A percentile compares a stretch with the other conserved stretches of the same genome.
Conservation (phyloP, 192 early-diverging fungal species). For the Backusella australiensis region DNA sequence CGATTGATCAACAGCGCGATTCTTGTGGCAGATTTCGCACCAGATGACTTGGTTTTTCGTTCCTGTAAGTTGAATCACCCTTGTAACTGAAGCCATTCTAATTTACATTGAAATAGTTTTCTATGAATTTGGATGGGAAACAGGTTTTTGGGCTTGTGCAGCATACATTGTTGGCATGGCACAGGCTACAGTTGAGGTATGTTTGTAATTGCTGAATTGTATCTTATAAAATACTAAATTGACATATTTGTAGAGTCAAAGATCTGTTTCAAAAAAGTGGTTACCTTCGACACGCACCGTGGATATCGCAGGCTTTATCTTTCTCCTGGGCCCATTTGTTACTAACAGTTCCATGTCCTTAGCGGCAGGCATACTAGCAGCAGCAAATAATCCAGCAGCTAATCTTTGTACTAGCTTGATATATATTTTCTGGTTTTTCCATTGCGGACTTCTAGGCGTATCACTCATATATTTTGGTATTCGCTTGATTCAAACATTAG, state of each 20-base stretch:
- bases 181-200: constrained; percentile 29
- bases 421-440: constrained; percentile 30
- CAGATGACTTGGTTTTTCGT: constrained; percentile 16
- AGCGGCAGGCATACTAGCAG: constrained; percentile 14
- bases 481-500: constrained; percentile 12
- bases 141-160: constrained; percentile 22
- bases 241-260: constrained; percentile 22
- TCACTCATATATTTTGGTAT: constrained; percentile 18
- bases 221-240: neutral
- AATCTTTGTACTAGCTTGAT: constrained; percentile 14
- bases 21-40: constrained; percentile 20
- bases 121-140: constrained; percentile 33
- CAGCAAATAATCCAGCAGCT: neutral
- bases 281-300: constrained; percentile 15
- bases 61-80: neutral
- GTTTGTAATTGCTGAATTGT: neutral
- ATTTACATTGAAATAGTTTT: constrained; percentile 1
- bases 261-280: constrained; percentile 17
- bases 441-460: neutral
- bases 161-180: constrained; percentile 27
- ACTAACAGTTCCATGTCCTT: constrained; percentile 11
- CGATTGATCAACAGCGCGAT: constrained; percentile 16
- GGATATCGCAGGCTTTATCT: constrained; percentile 16
- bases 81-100: neutral
- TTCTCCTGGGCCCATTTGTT: constrained; percentile 18